These are phyloP conservation scores for Lophium mytilinum DNA, from an alignment of 495 filamentous ascomycete species.

Conservation along the genomic window DNA sequence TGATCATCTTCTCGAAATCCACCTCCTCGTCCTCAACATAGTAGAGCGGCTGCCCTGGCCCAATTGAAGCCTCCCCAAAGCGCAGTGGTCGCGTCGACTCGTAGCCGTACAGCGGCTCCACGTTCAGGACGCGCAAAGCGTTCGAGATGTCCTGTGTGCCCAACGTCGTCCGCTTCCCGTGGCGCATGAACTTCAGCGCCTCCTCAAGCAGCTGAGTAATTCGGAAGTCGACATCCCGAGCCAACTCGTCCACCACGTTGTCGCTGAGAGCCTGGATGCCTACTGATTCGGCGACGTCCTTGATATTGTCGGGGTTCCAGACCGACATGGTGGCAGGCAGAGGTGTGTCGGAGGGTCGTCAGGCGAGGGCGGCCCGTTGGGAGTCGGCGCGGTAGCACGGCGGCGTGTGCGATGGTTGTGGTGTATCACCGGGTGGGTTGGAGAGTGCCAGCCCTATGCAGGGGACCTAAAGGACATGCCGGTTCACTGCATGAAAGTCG, in stretches of 20 bases:
- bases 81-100: constrained; percentile 76
- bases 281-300: constrained; percentile 90
- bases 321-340: constrained; percentile 38
- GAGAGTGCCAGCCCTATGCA: background rate
- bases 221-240: constrained; percentile 91
- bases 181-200: constrained; percentile 90
- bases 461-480: background rate
- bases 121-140: constrained; percentile 75
- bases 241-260: constrained; percentile 73
- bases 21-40: constrained; percentile 98
- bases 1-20: constrained; percentile 97
- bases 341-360: background rate
- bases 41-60: constrained; percentile 89
- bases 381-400: background rate
- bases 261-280: constrained; percentile 72
- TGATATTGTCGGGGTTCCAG: constrained; percentile 94
- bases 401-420: background rate
- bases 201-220: constrained; percentile 87
- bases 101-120: constrained; percentile 93
- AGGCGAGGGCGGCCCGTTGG: background rate
- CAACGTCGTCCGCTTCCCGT: constrained; percentile 71
- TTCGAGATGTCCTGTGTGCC: constrained; percentile 79
- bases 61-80: constrained; percentile 89
- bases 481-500: background rate
- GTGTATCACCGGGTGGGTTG: background rate